Evolutionary conservation across 2,329 filamentous ascomycete genomes (phyloP), one percentile per base, ranked within the genome.

Genomic region (Neocucurbitaria cava): DNA sequence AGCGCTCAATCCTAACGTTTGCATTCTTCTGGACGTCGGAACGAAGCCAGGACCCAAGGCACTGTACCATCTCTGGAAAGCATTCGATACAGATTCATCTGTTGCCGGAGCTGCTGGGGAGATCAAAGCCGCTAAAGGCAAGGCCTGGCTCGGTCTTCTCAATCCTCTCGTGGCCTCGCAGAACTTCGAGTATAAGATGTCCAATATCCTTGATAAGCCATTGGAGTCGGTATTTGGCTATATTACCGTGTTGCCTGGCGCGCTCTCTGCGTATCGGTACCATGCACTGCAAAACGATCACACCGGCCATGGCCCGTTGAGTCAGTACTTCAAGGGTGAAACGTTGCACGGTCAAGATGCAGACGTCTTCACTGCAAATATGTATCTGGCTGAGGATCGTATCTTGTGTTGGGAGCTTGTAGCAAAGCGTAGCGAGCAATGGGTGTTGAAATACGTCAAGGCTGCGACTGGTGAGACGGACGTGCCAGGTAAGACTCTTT

Each of bases 181-280:
- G 70, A 99, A 99, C 74, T 99, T 99, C 65, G 95, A 99, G 80
- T 99, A 99, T 82, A 99, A 99, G 78, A 97, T 99, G 92, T 96
- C 92, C 36, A 99, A 99, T 69, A 99, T 99, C 68, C 83, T 99
- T 23, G 95, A 99, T 75, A 99, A 99, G 76, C 95, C 95, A 0
- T 81, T 99, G 2, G 95, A 99, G 75, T 96, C 92, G 0, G 94
- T 96, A 0, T 99, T 99, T 74, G 95, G 95, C 1, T 99, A 98
- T 73, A 99, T 99, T 65, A 98, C 94, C 5, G 95, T 99, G 65
- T 80, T 99, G 61, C 96, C 95, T 0, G 96, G 95, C 76, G 95
- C 95, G 0, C 84, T 99, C 47, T 96, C 91, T 72, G 95, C 95
- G 1, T 99, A 99, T 74, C 87, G 96, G 38, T 99, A 96, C 76